phyloP scores from a whole-genome alignment of 345 rosid species.

The Pugionium dolabratum region DNA sequence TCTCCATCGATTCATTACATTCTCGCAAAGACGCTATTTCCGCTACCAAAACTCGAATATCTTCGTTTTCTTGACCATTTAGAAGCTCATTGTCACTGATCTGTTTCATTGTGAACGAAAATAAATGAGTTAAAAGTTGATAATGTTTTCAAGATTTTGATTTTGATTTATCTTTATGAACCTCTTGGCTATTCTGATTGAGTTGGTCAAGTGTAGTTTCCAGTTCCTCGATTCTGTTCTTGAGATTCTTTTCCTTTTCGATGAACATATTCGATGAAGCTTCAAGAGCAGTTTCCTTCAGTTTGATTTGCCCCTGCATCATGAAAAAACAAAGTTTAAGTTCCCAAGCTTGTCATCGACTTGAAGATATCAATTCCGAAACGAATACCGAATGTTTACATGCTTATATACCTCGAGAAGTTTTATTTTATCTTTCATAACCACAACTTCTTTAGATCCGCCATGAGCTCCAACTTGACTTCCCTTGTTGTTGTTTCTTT shows the following conservation, averaged over 20 bases:
- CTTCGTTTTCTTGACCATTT: slow-evolving; percentile 31
- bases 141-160: not conserved
- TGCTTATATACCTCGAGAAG: slow-evolving; percentile 61
- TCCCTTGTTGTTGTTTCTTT: slow-evolving; percentile 31
- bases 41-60: slow-evolving; percentile 32
- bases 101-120: not conserved
- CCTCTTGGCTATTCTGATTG: slow-evolving; percentile 48
- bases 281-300: slow-evolving; percentile 63
- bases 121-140: not conserved
- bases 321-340: slow-evolving; percentile 37
- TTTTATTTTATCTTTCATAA: slow-evolving; percentile 59
- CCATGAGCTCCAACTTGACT: slow-evolving; percentile 25
- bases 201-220: slow-evolving; percentile 58
- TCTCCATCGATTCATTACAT: slow-evolving; percentile 61
- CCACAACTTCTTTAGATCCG: slow-evolving; percentile 54
- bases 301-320: slow-evolving; percentile 61
- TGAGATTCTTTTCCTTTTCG: slow-evolving; percentile 62
- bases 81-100: slow-evolving; percentile 12
- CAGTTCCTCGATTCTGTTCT: slow-evolving; percentile 57
- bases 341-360: not conserved
- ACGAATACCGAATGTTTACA: not conserved
- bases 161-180: slow-evolving; percentile 26
- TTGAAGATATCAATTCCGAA: not conserved
- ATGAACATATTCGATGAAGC: slow-evolving; percentile 53
- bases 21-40: slow-evolving; percentile 60